These are phyloP conservation scores for Avicennia marina DNA, from an alignment of 257 asterid genomes.

Conservation along the genomic window DNA sequence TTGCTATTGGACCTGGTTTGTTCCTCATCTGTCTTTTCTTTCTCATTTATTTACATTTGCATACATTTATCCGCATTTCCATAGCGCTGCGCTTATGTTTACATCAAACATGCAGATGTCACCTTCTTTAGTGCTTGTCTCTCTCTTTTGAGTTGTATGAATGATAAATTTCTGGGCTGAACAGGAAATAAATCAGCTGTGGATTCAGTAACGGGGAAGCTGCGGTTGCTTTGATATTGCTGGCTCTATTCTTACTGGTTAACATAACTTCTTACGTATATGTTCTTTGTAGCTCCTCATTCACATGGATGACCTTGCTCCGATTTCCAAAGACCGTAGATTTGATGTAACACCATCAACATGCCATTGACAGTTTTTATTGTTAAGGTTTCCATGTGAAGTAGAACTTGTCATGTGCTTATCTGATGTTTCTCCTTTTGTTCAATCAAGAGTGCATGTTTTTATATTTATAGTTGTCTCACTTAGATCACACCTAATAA, in stretches of 20 bases:
- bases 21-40: constrained; percentile 12
- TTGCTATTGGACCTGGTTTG: constrained; percentile 95
- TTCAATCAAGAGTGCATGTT: too few species aligned
- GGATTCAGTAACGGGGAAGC: constrained; percentile 90
- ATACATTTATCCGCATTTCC: not conserved
- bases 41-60: not conserved
- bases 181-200: constrained; percentile 73
- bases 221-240: constrained; percentile 59
- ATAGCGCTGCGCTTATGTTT: too few species aligned
- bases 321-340: too few species aligned
- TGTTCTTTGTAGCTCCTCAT: not conserved
- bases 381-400: too few species aligned
- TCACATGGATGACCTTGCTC: not conserved
- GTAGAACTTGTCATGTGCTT: too few species aligned
- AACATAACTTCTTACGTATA: not conserved
- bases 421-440: too few species aligned
- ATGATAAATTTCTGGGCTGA: not conserved
- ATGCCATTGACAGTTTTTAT: too few species aligned
- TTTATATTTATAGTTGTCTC: too few species aligned
- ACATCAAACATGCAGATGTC: too few species aligned
- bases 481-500: too few species aligned
- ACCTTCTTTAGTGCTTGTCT: not conserved
- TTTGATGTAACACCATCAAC: too few species aligned
- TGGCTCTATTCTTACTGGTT: constrained; percentile 13
- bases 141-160: not conserved